Conservation (phyloP, 495 filamentous ascomycete species). For the Penicillium daleae region DNA sequence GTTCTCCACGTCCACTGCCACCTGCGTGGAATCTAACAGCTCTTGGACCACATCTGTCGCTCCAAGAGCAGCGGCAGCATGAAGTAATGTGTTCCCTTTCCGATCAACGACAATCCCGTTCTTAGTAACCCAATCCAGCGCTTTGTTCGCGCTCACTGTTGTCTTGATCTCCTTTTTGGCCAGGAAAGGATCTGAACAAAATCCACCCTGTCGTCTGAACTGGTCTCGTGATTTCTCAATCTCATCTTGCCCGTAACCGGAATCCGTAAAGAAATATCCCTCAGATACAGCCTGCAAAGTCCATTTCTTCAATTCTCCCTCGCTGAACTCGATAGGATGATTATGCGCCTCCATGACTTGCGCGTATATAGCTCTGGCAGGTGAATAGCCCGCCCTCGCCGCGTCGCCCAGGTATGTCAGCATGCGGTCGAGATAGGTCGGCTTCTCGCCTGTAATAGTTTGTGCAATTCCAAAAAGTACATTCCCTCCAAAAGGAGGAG, state of each 20-base stretch:
- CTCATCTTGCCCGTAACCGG: not conserved
- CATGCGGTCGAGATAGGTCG: slow-evolving; percentile 26
- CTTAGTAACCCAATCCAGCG: slow-evolving; percentile 11
- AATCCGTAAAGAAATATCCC: slow-evolving; percentile 17
- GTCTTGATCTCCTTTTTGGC: slow-evolving; percentile 18
- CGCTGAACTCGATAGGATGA: slow-evolving; percentile 9
- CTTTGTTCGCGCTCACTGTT: not conserved
- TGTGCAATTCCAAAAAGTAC: slow-evolving; percentile 30
- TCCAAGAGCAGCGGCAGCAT: slow-evolving; percentile 32
- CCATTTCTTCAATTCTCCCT: slow-evolving; percentile 16
- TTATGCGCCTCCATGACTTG: slow-evolving; percentile 24
- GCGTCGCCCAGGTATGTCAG: slow-evolving; percentile 21
- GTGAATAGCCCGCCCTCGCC: slow-evolving; percentile 20
- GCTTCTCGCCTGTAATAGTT: slow-evolving; percentile 25
- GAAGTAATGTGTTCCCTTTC: slow-evolving; percentile 30
- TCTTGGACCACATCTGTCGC: slow-evolving; percentile 13
- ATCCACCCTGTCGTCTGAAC: slow-evolving; percentile 29
- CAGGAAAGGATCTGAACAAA: slow-evolving; percentile 24
- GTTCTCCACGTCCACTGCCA: slow-evolving; percentile 24
- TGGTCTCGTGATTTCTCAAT: slow-evolving; percentile 16
- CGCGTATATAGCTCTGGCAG: slow-evolving; percentile 22
- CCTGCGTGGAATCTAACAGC: slow-evolving; percentile 15
- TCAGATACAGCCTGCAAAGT: slow-evolving; percentile 23
- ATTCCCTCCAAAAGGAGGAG: slow-evolving; percentile 17
- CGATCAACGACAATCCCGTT: slow-evolving; percentile 21